Conservation (phyloP, 257 asterid genomes). For the Linderniella brevidens region DNA sequence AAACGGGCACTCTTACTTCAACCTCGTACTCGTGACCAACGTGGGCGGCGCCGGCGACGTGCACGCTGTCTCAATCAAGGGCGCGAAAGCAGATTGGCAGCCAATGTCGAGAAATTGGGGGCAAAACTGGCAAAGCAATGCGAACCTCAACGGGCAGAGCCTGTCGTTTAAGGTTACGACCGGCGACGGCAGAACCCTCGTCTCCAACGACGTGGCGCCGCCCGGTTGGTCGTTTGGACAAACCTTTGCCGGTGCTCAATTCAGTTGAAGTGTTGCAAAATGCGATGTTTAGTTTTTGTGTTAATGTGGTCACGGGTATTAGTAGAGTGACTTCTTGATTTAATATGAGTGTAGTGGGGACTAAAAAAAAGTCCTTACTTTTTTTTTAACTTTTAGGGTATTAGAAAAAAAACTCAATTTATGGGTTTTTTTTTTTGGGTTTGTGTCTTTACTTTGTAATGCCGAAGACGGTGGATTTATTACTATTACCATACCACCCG, state of each 20-base stretch:
- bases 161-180: conserved; percentile 2
- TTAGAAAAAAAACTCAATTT: no score
- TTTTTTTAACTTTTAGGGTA: no score
- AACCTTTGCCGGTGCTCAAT: not conserved
- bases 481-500: no score
- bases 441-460: no score
- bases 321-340: no score
- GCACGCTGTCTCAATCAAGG: conserved; percentile 1
- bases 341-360: no score
- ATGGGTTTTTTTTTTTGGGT: no score
- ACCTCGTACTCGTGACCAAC: conserved; percentile 2
- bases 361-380: no score
- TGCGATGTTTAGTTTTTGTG: no score
- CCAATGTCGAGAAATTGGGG: conserved; percentile 4
- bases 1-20: conserved; percentile 2
- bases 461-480: no score
- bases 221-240: conserved; percentile 3
- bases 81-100: not conserved
- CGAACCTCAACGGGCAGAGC: not conserved
- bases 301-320: no score
- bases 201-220: not conserved
- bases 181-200: conserved; percentile 2
- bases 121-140: conserved; percentile 2
- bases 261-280: no score
- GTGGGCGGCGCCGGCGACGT: conserved; percentile 4